These are phyloP conservation scores for Plenodomus lindquistii DNA, from an alignment of 2,329 filamentous ascomycete genomes.

Conservation along the genomic window DNA sequence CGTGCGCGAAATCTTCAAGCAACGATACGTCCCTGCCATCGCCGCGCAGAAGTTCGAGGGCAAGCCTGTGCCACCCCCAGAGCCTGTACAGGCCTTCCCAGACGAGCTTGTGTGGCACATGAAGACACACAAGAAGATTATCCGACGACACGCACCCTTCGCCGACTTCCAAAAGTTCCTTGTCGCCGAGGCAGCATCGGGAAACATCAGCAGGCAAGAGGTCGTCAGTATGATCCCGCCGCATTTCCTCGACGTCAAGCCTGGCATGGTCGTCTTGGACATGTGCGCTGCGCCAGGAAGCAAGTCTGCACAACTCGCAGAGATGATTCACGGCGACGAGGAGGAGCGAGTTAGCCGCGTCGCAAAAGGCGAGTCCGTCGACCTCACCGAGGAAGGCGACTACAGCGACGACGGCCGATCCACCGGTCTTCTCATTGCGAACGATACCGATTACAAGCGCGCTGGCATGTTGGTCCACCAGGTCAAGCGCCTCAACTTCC, in stretches of 20 bases:
- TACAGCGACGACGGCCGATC: conserved; percentile 79
- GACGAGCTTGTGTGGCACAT: conserved; percentile 96
- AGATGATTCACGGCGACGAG: conserved; percentile 91
- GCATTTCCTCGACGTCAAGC: conserved; percentile 84
- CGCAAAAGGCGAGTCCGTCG: conserved; percentile 64
- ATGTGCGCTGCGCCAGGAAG: conserved; percentile 96
- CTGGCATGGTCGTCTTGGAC: conserved; percentile 91
- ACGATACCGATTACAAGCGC: conserved; percentile 95
- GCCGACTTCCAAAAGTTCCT: conserved; percentile 96
- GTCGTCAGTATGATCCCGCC: conserved; percentile 99
- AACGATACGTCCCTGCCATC: conserved; percentile 89
- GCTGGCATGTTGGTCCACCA: conserved; percentile 98
- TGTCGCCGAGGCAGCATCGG: conserved; percentile 93
- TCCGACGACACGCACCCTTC: conserved; percentile 92
- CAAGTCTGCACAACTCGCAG: conserved; percentile 93
- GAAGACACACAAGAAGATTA: conserved; percentile 95
- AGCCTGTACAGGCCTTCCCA: conserved; percentile 87
- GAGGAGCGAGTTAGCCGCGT: conserved; percentile 80
- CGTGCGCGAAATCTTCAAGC: conserved; percentile 85
- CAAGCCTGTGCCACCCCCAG: conserved; percentile 77
- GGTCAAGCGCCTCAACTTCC: conserved; percentile 93
- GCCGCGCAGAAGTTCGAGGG: conserved; percentile 82
- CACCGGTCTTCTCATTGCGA: conserved; percentile 90
- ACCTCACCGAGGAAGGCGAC: conserved; percentile 57
- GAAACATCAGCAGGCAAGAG: conserved; percentile 97